Evolutionary conservation across 768 basidiomycete species (phyloP).

Genomic region (Hygrophorus pudorinus): DNA sequence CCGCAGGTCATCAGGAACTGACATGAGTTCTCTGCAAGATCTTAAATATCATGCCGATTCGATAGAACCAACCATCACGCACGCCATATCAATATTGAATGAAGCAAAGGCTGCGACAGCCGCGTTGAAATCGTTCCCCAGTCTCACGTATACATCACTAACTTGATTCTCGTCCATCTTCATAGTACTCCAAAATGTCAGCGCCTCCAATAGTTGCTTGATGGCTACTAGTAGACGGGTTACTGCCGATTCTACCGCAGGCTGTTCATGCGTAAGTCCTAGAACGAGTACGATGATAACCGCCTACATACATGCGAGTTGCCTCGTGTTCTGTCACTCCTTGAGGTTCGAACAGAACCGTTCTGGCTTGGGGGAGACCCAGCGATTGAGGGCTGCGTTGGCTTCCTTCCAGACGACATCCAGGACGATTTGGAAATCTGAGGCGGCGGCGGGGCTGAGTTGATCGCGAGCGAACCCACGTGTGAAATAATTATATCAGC

Average conservation of each 20-base stretch:
- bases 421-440: background rate
- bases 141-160: conserved; percentile 92
- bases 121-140: conserved; percentile 96
- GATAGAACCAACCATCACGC: conserved; percentile 24
- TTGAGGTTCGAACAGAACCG: background rate
- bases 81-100: conserved; percentile 89
- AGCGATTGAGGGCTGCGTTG: too few relatives aligned
- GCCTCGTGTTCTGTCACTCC: conserved; percentile 5
- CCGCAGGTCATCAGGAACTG: conserved; percentile 84
- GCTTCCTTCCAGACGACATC: conserved; percentile 22
- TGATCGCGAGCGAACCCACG: too few relatives aligned
- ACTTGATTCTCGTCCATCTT: conserved; percentile 70
- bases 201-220: conserved; percentile 84
- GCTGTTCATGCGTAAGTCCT: conserved; percentile 26
- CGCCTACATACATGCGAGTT: conserved; percentile 21
- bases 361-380: conserved; percentile 22
- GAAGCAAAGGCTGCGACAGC: conserved; percentile 82
- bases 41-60: conserved; percentile 4
- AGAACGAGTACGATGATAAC: conserved; percentile 8
- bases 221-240: conserved; percentile 91
- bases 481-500: background rate
- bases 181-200: conserved; percentile 75
- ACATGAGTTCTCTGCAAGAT: conserved; percentile 64
- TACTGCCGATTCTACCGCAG: conserved; percentile 83
- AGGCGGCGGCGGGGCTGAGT: background rate